phyloP scores from a whole-genome alignment of 805 yeast species.

The Yarrowia sp. region DNA sequence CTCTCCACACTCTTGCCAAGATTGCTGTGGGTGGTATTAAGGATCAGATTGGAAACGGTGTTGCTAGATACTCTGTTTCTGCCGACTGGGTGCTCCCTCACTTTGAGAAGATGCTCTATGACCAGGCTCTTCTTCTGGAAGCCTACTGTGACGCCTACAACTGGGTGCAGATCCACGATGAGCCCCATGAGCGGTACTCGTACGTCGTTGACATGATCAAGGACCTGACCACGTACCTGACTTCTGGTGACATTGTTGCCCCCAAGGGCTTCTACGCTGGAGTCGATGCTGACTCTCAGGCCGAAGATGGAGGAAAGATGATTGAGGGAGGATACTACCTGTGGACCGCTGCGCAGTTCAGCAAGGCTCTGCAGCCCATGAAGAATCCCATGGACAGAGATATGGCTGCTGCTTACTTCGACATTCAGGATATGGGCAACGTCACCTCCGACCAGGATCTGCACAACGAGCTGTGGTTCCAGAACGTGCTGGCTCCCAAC shows the following conservation, averaged over 20 bases:
- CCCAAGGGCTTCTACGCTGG: slow-evolving; percentile 48
- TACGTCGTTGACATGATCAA: slow-evolving; percentile 20
- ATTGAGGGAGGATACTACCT: slow-evolving; percentile 44
- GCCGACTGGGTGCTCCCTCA: slow-evolving; percentile 54
- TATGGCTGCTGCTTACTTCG: slow-evolving; percentile 50
- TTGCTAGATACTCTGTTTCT: slow-evolving; percentile 51
- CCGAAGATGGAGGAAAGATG: slow-evolving; percentile 30
- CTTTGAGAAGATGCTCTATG: slow-evolving; percentile 52
- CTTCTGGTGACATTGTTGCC: slow-evolving; percentile 44
- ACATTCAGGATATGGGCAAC: slow-evolving; percentile 51
- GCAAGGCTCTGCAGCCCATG: slow-evolving; percentile 44
- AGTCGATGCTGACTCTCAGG: slow-evolving; percentile 27
- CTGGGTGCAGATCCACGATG: slow-evolving; percentile 43
- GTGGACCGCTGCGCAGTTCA: slow-evolving; percentile 51
- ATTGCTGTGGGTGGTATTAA: slow-evolving; percentile 51
- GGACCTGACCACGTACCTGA: slow-evolving; percentile 45
- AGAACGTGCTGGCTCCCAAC: slow-evolving; percentile 49
- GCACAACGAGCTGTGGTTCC: slow-evolving; percentile 46
- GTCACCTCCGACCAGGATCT: slow-evolving; percentile 49
- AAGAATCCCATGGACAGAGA: slow-evolving; percentile 44
- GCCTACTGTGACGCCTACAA: slow-evolving; percentile 48
- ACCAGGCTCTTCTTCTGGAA: slow-evolving; percentile 50
- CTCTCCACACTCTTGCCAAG: slow-evolving; percentile 45
- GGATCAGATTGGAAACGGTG: slow-evolving; percentile 52
- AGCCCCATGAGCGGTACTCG: slow-evolving; percentile 43